phyloP scores from a whole-genome alignment of 2,329 filamentous ascomycete species.

The Scedosporium aurantiacum region DNA sequence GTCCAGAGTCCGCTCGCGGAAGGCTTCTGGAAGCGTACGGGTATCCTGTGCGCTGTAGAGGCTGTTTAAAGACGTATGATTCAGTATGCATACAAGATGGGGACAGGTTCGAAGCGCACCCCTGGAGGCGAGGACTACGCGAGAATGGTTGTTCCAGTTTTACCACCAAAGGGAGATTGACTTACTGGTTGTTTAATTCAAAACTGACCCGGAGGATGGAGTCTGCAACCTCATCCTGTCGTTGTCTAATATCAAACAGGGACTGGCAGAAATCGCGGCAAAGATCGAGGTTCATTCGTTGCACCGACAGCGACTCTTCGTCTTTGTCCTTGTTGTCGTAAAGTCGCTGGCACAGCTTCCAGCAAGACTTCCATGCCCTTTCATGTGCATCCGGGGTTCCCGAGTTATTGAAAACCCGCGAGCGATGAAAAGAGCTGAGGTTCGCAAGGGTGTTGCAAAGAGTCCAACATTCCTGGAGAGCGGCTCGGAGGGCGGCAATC shows the following conservation, averaged over 20 bases:
- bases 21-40: slow-evolving; percentile 69
- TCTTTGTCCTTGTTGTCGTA: slow-evolving; percentile 72
- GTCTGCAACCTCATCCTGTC: slow-evolving; percentile 68
- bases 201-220: slow-evolving; percentile 87
- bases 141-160: too few relatives aligned
- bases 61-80: slow-evolving; percentile 20
- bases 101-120: too few relatives aligned
- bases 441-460: slow-evolving; percentile 83
- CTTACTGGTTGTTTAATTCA: slow-evolving; percentile 82
- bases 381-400: slow-evolving; percentile 69
- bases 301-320: slow-evolving; percentile 51
- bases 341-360: slow-evolving; percentile 81
- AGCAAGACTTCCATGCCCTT: slow-evolving; percentile 86
- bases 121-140: too few relatives aligned
- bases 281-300: slow-evolving; percentile 64
- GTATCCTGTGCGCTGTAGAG: slow-evolving; percentile 82
- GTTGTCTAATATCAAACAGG: slow-evolving; percentile 73
- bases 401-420: slow-evolving; percentile 66
- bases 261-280: slow-evolving; percentile 89
- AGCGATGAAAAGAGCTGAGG: slow-evolving; percentile 72
- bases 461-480: slow-evolving; percentile 84
- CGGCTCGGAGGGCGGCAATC: slow-evolving; percentile 57
- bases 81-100: neutral
- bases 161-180: slow-evolving; percentile 2
- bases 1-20: slow-evolving; percentile 80